These are phyloP conservation scores for Kodamaea alishanica DNA, from an alignment of 1,139 yeast genomes.

Conservation along the genomic window DNA sequence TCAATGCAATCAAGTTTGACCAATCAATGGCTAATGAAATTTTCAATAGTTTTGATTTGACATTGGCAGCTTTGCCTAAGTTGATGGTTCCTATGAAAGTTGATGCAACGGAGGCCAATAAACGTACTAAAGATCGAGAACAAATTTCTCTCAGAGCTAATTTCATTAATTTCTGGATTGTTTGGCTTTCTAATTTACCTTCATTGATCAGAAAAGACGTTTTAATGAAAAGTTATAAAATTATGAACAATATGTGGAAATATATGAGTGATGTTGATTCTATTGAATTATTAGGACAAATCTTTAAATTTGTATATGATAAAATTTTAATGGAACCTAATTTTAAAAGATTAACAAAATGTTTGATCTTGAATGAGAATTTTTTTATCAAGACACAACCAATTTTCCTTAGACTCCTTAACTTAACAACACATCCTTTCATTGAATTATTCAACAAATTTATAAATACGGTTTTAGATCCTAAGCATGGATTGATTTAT, in stretches of 20 bases:
- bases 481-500: constrained; percentile 59
- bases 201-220: constrained; percentile 61
- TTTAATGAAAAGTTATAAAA: constrained; percentile 51
- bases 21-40: constrained; percentile 53
- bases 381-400: constrained; percentile 57
- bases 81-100: constrained; percentile 53
- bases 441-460: constrained; percentile 41
- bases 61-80: constrained; percentile 58
- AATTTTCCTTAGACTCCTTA: constrained; percentile 41
- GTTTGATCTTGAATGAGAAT: constrained; percentile 76
- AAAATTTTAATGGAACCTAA: constrained; percentile 56
- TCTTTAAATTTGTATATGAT: constrained; percentile 47
- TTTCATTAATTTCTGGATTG: constrained; percentile 61
- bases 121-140: constrained; percentile 27
- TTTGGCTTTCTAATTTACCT: constrained; percentile 46
- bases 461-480: constrained; percentile 43
- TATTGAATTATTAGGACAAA: constrained; percentile 32
- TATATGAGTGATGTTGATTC: constrained; percentile 54
- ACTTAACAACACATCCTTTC: constrained; percentile 12
- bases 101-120: constrained; percentile 35
- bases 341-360: constrained; percentile 66
- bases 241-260: constrained; percentile 65
- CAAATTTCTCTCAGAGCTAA: constrained; percentile 49
- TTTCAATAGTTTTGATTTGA: constrained; percentile 63
- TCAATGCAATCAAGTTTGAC: constrained; percentile 45